Conservation (phyloP, 169 alveolate species). For the Plasmodium malariae region DNA sequence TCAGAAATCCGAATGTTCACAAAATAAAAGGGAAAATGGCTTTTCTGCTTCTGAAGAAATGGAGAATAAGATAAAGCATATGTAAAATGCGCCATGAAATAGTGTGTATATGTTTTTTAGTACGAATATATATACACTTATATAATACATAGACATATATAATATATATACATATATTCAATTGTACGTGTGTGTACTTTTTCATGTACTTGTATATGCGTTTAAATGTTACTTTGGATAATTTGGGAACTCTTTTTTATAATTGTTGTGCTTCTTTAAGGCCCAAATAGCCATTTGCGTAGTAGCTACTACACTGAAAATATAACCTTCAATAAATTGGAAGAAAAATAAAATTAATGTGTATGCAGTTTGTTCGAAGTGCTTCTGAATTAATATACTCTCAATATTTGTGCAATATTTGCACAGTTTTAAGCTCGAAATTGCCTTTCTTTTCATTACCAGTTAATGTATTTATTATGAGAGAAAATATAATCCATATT, state of each 20-base stretch:
- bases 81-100: neutral
- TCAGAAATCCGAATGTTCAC: too few relatives aligned
- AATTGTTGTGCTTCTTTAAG: slow-evolving; percentile 91
- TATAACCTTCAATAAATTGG: slow-evolving; percentile 77
- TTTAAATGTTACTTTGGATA: slow-evolving; percentile 88
- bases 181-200: too few relatives aligned
- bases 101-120: neutral
- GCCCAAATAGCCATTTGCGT: slow-evolving; percentile 95
- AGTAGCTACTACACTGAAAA: slow-evolving; percentile 83
- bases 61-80: neutral
- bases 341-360: too few relatives aligned
- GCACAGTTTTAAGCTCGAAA: too few relatives aligned
- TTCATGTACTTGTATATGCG: too few relatives aligned
- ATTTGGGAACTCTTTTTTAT: slow-evolving; percentile 92
- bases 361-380: too few relatives aligned
- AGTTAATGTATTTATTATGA: slow-evolving; percentile 87
- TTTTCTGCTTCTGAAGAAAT: slow-evolving; percentile 84
- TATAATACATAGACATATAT: too few relatives aligned
- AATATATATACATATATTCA: too few relatives aligned
- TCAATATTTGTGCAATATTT: too few relatives aligned
- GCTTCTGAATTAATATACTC: too few relatives aligned
- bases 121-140: too few relatives aligned
- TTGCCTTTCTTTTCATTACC: slow-evolving; percentile 49
- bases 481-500: slow-evolving; percentile 94
- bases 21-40: slow-evolving; percentile 93